Percentiles rank a stretch among this genome's conserved stretches.
These are phyloP conservation scores for Suillus plorans DNA, from an alignment of 768 basidiomycete genomes.

Conservation along the genomic window DNA sequence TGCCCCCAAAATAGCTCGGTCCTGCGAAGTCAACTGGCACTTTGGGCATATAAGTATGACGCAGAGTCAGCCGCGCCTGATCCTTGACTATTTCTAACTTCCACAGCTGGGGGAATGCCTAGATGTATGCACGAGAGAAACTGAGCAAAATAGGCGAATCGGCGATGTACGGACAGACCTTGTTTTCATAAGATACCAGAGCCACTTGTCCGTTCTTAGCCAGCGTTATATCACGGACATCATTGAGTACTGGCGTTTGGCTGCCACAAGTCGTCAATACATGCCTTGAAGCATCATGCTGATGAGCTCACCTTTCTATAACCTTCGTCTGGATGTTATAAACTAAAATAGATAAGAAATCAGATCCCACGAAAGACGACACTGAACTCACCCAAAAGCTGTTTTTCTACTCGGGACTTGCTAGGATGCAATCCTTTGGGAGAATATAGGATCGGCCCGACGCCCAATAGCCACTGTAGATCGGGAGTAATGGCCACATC, in stretches of 20 bases:
- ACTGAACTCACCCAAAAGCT: conserved; percentile 58
- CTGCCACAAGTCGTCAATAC: conserved; percentile 33
- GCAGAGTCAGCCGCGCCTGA: conserved; percentile 35
- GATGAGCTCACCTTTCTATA: conserved; percentile 55
- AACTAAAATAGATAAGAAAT: conserved; percentile 36
- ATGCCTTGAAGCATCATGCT: conserved; percentile 1
- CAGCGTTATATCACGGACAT: conserved; percentile 69
- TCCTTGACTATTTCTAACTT: conserved; percentile 60
- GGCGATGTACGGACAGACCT: conserved; percentile 38
- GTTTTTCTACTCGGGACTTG: conserved; percentile 69
- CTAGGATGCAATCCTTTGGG: conserved; percentile 63
- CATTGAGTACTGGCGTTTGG: conserved; percentile 70
- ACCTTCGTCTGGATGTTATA: conserved; percentile 65
- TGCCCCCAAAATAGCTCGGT: conserved; percentile 73
- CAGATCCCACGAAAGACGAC: neutral
- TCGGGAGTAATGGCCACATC: conserved; percentile 74
- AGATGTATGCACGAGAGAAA: neutral
- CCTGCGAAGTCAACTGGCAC: conserved; percentile 69
- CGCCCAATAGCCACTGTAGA: conserved; percentile 59
- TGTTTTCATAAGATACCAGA: conserved; percentile 72
- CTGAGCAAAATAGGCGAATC: neutral
- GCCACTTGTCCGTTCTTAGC: conserved; percentile 60
- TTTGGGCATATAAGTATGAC: conserved; percentile 74
- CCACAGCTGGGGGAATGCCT: conserved; percentile 73
- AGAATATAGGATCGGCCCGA: conserved; percentile 66